Base-by-base conservation (phyloP, 2,329 filamentous ascomycete species). In the Colletotrichum shisoi region DNA sequence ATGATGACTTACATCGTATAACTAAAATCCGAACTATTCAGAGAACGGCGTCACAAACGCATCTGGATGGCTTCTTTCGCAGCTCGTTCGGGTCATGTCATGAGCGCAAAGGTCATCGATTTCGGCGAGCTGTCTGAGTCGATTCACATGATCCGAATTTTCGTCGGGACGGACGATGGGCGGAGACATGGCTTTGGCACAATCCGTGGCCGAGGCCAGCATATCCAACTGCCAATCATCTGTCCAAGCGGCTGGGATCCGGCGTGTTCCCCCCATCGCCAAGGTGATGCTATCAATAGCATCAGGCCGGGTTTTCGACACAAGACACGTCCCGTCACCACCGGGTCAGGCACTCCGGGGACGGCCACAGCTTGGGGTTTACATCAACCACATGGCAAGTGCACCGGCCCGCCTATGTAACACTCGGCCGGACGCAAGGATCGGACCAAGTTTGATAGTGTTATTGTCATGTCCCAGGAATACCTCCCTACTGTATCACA, bases 271-370 rank as follows among this genome's bases (percentile, higher is more conserved):
- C 39, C 21, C 51, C 52, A 42, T 37, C 24, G 45, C 45, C 51
- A 49, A 44, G 45, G 51, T 21, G 59, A 34, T 54, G 46, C 60
- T 69, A 67, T 60, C 58, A 64, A 68, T 68, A 68, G 59, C 53
- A 63, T 2, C 60, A 59, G 65, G 70, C 52, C 61, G 70, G 62
- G 72, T 58, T 73, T 77, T 75, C 74, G 75, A 79, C 69, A 76
- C 75, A 73, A 71, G 67, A 73, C 72, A 70, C 71, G 75, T 77
- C 77, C 74, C 74, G 75, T 46, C 51, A 44, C 44, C 53, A 56
- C 57, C 44, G 27, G 63, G 24, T 15, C 15, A 40, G 42, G 21
- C 42, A 31, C 27, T 64, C 46, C 46, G 45, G 62, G 62, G 62
- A 68, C 62, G 45, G 57, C 53, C 52, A 51, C 45, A 52, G 62